Conservation (phyloP, 768 basidiomycete genomes). For the Kwoniella bestiolae region DNA sequence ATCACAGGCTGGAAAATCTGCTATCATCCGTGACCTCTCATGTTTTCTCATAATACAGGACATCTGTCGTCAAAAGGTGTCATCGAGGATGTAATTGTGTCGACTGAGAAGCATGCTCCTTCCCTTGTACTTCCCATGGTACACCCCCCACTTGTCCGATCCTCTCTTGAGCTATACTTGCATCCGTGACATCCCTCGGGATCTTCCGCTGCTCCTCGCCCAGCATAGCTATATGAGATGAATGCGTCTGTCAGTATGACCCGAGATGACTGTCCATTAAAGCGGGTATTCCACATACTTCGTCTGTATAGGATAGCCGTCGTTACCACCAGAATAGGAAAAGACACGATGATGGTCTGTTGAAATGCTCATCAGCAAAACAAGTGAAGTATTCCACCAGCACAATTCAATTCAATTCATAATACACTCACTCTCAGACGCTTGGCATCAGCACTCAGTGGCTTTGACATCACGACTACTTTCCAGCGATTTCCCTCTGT, state of each 20-base stretch:
- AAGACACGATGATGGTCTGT: constrained; percentile 47
- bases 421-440: constrained; percentile 33
- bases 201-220: constrained; percentile 45
- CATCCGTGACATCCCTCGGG: constrained; percentile 17
- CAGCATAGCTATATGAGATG: constrained; percentile 27
- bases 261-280: background rate
- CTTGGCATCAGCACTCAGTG: constrained; percentile 37
- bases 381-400: too few species aligned
- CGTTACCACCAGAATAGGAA: constrained; percentile 44
- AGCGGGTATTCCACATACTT: constrained; percentile 7
- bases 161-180: constrained; percentile 23
- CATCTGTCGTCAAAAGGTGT: too few species aligned
- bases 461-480: background rate
- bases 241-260: background rate
- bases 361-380: background rate
- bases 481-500: background rate
- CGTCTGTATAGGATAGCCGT: constrained; percentile 45
- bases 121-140: constrained; percentile 37
- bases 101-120: background rate
- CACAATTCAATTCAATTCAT: too few species aligned
- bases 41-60: too few species aligned
- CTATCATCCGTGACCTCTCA: too few species aligned
- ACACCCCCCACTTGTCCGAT: constrained; percentile 44
- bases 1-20: too few species aligned
- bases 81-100: background rate